Evolutionary conservation across 371 early-diverging fungal species (phyloP).

Genomic region (Chytridiales sp.): DNA sequence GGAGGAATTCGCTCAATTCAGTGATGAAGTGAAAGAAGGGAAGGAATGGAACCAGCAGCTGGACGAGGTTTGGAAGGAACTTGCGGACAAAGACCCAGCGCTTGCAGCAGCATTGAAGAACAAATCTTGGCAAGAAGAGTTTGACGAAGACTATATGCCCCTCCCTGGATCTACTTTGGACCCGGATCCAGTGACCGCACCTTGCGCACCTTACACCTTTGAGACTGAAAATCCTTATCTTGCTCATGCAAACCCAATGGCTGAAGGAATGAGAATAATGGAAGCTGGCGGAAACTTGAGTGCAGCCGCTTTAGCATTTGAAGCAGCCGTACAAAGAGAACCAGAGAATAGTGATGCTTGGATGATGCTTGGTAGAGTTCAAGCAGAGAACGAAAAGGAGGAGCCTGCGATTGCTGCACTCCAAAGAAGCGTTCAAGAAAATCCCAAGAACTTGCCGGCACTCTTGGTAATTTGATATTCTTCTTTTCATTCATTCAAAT

Average conservation of each 20-base stretch:
- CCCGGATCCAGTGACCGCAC: slow-evolving; percentile 40
- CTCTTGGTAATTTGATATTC: slow-evolving; percentile 31
- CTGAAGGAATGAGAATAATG: slow-evolving; percentile 30
- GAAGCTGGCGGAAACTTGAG: slow-evolving; percentile 32
- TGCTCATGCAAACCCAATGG: slow-evolving; percentile 38
- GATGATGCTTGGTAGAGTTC: slow-evolving; percentile 37
- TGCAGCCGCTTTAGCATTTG: slow-evolving; percentile 44
- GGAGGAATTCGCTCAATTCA: slow-evolving; percentile 16
- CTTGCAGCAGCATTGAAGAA: background rate
- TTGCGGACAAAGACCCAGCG: slow-evolving; percentile 2
- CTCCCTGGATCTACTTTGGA: slow-evolving; percentile 14
- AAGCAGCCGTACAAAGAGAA: slow-evolving; percentile 44
- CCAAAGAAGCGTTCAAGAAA: slow-evolving; percentile 37
- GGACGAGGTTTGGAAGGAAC: slow-evolving; percentile 11
- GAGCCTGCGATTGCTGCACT: slow-evolving; percentile 45
- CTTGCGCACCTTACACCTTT: slow-evolving; percentile 37
- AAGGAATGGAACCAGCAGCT: slow-evolving; percentile 12
- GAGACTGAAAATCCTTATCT: slow-evolving; percentile 43
- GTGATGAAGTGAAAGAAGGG: slow-evolving; percentile 11
- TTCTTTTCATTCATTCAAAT: background rate
- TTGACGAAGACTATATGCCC: background rate
- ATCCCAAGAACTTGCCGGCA: slow-evolving; percentile 38
- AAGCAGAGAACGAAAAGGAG: slow-evolving; percentile 53
- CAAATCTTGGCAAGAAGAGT: background rate
- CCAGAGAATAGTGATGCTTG: slow-evolving; percentile 34